phyloP scores from a whole-genome alignment of 2,329 filamentous ascomycete genomes.

The Aspergillus sp. region DNA sequence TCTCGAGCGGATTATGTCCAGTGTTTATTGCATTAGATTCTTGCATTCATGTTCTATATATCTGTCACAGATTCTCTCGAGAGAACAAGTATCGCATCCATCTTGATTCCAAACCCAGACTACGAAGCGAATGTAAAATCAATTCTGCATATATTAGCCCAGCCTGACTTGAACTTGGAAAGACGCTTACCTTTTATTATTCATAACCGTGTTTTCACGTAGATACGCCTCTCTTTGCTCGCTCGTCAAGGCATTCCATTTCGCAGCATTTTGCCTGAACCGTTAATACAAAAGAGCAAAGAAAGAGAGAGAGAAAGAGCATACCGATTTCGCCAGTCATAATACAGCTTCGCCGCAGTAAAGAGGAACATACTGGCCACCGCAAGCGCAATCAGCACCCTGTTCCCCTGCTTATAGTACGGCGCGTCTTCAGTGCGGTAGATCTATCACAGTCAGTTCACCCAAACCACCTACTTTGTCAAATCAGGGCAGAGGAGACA shows the following conservation, averaged over 20 bases:
- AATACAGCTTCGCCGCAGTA: neutral
- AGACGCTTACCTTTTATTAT: slow-evolving; percentile 43
- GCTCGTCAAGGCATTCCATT: slow-evolving; percentile 40
- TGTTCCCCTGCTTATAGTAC: slow-evolving; percentile 59
- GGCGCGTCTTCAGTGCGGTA: slow-evolving; percentile 57
- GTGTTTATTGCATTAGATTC: no score
- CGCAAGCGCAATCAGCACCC: slow-evolving; percentile 54
- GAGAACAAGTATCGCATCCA: no score
- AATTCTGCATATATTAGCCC: neutral
- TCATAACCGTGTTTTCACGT: slow-evolving; percentile 35
- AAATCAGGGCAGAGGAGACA: neutral
- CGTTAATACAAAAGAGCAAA: neutral
- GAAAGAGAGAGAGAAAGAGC: neutral
- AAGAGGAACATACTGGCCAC: slow-evolving; percentile 45
- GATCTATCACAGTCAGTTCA: slow-evolving; percentile 48
- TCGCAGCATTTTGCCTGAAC: slow-evolving; percentile 30
- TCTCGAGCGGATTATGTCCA: no score
- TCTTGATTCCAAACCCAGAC: no score
- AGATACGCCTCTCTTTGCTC: slow-evolving; percentile 41
- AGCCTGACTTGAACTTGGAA: neutral
- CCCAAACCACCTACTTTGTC: no score
- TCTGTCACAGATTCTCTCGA: no score
- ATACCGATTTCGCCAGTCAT: neutral
- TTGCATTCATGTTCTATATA: no score
- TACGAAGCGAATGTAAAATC: neutral